Conservation (phyloP, 306 rosid species). For the Fragaria nilgerrensis region DNA sequence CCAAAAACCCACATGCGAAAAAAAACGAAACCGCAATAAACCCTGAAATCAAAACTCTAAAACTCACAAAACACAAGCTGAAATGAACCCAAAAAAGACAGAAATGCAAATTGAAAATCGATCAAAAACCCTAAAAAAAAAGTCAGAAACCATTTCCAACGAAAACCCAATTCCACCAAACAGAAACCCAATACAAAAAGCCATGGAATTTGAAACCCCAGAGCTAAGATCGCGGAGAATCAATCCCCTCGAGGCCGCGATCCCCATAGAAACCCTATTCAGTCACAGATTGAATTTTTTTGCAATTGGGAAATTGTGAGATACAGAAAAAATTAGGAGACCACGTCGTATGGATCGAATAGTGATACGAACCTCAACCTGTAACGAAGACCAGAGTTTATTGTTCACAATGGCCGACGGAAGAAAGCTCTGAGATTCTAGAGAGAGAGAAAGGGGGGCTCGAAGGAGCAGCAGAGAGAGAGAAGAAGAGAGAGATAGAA, state of each 20-base stretch:
- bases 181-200: conserved; percentile 14
- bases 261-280: conserved; percentile 46
- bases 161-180: conserved; percentile 32
- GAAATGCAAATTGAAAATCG: conserved; percentile 7
- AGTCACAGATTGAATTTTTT: neutral
- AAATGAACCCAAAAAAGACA: conserved; percentile 29
- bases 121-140: conserved; percentile 39
- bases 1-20: conserved; percentile 37
- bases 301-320: neutral
- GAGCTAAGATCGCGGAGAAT: conserved; percentile 40
- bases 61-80: neutral
- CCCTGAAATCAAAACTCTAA: conserved; percentile 31
- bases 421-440: conserved; percentile 61
- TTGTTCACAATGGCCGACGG: conserved; percentile 39
- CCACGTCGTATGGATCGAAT: conserved; percentile 51
- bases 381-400: conserved; percentile 45
- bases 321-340: conserved; percentile 9
- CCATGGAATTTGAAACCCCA: conserved; percentile 21
- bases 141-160: conserved; percentile 16
- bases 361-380: conserved; percentile 58
- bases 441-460: conserved; percentile 44
- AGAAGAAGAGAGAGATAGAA: conserved; percentile 22
- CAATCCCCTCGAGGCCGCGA: conserved; percentile 39
- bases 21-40: conserved; percentile 21
- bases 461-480: conserved; percentile 44